Conservation (phyloP, 345 rosid genomes). For the Murraya paniculata region DNA sequence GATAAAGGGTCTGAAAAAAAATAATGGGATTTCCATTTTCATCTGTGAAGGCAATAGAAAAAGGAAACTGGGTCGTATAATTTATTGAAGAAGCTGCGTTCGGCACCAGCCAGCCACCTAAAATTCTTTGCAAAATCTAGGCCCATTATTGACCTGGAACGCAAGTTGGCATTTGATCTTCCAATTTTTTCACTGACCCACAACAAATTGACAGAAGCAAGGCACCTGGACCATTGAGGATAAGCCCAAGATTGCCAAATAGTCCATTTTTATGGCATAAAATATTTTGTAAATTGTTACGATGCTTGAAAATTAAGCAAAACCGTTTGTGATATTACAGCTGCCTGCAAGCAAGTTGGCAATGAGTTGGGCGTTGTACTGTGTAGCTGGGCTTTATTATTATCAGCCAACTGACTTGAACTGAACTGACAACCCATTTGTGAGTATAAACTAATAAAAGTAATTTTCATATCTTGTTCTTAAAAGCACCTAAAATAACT, state of each 20-base stretch:
- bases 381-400: not conserved
- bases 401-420: not conserved
- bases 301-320: slow-evolving; percentile 2
- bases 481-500: not conserved
- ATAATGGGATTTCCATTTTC: slow-evolving; percentile 3
- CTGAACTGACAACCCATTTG: not conserved
- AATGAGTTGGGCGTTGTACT: not conserved
- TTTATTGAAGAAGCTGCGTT: slow-evolving; percentile 8
- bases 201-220: slow-evolving; percentile 22
- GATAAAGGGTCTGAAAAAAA: not conserved
- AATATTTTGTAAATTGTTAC: not conserved
- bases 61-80: not conserved
- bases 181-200: not conserved
- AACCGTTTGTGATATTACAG: not conserved
- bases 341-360: slow-evolving; percentile 6
- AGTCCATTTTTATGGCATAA: slow-evolving; percentile 4
- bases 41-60: not conserved
- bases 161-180: not conserved
- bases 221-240: slow-evolving; percentile 11
- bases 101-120: slow-evolving; percentile 6
- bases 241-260: slow-evolving; percentile 1
- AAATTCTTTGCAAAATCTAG: slow-evolving; percentile 6
- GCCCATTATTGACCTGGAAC: slow-evolving; percentile 23
- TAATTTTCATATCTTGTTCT: not conserved
- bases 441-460: not conserved